Percentiles rank a stretch among this genome's conserved stretches.
Evolutionary conservation across 2,329 filamentous ascomycete species (phyloP).

Genomic region (Capronia americana): DNA sequence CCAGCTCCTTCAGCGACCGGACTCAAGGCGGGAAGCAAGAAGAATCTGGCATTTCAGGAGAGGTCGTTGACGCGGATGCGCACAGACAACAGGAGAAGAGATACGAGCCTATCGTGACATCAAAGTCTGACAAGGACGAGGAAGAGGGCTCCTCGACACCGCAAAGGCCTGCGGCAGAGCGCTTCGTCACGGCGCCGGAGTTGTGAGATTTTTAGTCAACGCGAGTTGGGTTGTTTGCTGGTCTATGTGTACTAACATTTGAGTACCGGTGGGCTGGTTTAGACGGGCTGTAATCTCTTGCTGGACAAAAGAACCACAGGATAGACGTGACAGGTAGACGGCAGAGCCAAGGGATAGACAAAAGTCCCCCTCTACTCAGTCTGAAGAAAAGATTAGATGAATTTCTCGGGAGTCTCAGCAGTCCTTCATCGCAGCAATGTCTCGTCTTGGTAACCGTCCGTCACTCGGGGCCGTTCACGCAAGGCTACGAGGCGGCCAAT

Average conservation of each 20-base stretch:
- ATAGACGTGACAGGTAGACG: not conserved
- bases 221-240: not conserved
- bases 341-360: conserved; percentile 5
- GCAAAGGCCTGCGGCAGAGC: conserved; percentile 5
- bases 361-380: conserved; percentile 3
- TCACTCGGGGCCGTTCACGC: not conserved
- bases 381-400: not conserved
- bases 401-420: not conserved
- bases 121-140: conserved; percentile 2
- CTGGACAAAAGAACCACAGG: not conserved
- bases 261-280: not conserved
- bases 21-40: not conserved
- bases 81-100: not conserved
- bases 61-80: not conserved
- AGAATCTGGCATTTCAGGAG: not conserved
- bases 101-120: not conserved
- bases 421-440: not conserved
- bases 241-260: conserved; percentile 1
- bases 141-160: conserved; percentile 1
- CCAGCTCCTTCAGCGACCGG: conserved; percentile 3
- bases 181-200: conserved; percentile 13
- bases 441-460: not conserved
- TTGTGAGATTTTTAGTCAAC: not conserved
- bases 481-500: conserved; percentile 21
- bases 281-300: not conserved